Conservation (phyloP, 2,329 filamentous ascomycete species). For the Geosmithia flava region DNA sequence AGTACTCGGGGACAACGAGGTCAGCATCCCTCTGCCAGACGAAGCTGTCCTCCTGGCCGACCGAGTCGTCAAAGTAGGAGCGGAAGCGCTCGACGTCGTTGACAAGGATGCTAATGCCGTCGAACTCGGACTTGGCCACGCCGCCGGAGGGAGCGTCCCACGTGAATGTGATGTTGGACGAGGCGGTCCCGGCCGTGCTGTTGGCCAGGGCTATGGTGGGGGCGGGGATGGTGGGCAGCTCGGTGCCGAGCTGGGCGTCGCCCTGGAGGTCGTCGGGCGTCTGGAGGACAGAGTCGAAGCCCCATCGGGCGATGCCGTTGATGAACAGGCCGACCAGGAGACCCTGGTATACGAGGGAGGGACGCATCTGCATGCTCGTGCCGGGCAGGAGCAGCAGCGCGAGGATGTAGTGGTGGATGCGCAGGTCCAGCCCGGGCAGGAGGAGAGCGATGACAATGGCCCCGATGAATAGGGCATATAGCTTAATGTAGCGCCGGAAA, state of each 20-base stretch:
- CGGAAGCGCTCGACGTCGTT: conserved; percentile 77
- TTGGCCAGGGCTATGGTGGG: conserved; percentile 32
- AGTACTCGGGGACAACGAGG: conserved; percentile 51
- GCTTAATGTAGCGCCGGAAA: conserved; percentile 61
- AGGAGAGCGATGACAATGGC: conserved; percentile 59
- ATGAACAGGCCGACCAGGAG: conserved; percentile 83
- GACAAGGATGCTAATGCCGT: conserved; percentile 69
- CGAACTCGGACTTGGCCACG: conserved; percentile 35
- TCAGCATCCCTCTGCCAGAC: conserved; percentile 43
- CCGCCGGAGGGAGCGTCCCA: conserved; percentile 27
- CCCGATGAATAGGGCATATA: conserved; percentile 59
- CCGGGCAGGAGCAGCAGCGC: conserved; percentile 78
- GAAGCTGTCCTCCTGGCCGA: conserved; percentile 29
- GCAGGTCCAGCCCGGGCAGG: conserved; percentile 65
- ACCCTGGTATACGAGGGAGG: conserved; percentile 77
- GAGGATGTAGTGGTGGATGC: conserved; percentile 92
- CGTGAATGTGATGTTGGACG: conserved; percentile 54
- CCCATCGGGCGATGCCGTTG: conserved; percentile 90
- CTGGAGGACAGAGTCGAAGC: conserved; percentile 79
- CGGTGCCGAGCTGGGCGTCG: conserved; percentile 50
- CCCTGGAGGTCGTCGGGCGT: conserved; percentile 62
- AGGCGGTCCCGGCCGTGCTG: conserved; percentile 8
- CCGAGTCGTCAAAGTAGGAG: conserved; percentile 52
- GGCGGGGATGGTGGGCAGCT: conserved; percentile 40
- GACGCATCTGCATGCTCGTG: conserved; percentile 78